phyloP scores from a whole-genome alignment of 2,329 filamentous ascomycete genomes.

The Escovopsis sp. region DNA sequence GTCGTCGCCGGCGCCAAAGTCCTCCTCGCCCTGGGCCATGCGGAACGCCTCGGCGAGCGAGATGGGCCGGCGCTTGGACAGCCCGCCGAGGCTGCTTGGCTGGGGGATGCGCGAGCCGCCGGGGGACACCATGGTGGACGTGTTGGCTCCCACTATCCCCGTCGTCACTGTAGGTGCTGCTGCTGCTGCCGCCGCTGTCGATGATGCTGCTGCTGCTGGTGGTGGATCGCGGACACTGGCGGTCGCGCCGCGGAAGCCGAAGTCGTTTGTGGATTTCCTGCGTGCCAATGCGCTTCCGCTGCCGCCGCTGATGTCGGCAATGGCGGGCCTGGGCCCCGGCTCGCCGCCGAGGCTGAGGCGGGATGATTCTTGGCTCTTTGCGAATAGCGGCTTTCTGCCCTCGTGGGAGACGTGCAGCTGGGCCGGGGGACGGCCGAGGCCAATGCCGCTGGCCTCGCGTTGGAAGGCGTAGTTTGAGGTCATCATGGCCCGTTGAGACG shows the following conservation, averaged over 20 bases:
- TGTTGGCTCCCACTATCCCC: constrained; percentile 7
- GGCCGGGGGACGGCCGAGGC: constrained; percentile 10
- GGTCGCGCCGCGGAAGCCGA: neutral
- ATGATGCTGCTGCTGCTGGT: neutral
- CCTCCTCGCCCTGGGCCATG: constrained; percentile 17
- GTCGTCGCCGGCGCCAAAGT: constrained; percentile 6
- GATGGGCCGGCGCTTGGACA: constrained; percentile 20
- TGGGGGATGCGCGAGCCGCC: constrained; percentile 22
- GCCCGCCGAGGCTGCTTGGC: constrained; percentile 10
- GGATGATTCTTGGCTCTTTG: neutral
- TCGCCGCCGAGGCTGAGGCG: neutral
- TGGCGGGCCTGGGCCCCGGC: neutral
- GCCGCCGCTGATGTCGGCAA: neutral
- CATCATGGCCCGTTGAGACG: neutral
- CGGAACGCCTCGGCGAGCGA: constrained; percentile 28
- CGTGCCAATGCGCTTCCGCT: neutral
- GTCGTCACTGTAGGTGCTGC: too few species aligned
- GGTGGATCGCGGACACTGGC: neutral
- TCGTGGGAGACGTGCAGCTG: constrained; percentile 24
- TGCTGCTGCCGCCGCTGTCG: too few species aligned
- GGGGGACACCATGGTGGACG: constrained; percentile 11
- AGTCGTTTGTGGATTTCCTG: neutral
- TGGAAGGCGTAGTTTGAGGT: constrained; percentile 10
- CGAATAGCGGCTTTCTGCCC: constrained; percentile 27
- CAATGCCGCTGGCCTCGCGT: constrained; percentile 10